Base-by-base conservation (phyloP, 768 basidiomycete species). In the Serpula lacrymans region DNA sequence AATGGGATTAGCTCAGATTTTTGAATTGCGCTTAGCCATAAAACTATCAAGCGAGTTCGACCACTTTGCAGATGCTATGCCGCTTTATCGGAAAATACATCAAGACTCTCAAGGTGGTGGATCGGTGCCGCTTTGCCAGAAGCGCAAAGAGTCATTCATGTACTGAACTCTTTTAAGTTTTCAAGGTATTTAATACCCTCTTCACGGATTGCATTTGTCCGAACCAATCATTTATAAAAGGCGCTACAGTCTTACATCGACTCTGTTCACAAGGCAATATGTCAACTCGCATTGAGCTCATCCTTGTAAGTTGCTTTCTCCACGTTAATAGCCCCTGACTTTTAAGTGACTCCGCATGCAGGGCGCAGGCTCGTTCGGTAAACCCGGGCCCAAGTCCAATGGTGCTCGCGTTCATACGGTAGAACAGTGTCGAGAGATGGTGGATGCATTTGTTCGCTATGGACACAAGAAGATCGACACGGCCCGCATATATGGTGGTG, bases 301-400 rank as follows among this genome's bases (percentile, higher is more conserved):
- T 48, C 22, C 35, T 48, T 36, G 53, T 53, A 18, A 13, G 48
- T 41, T 12, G 11, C 6, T 20, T 27, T 18, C 22, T 22, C 29
- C 18, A 9, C 29, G 20, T 18, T 6, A 23, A 28, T 6, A 1
- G 16, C 30, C 21, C 6, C 9, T 29, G 14, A 16, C 27, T 20
- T 21, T 16, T 39, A 13, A 33, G 42, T 36, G 27, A 7, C 16
- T 31, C n/a, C n/a, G n/a, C n/a, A n/a, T n/a, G n/a, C n/a, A 50
- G 51, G 54, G 45, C 12, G 33, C 55, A 17, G 46, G 29, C 27
- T 35, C 41, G 22, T 51, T 59, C 30, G 51, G 52, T 21, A 38
- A 34, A 18, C 23, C 25, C 12, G 48, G 36, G 12, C 31, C 42
- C 14, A 8, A 30, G 27, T 39, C 40, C 16, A 9, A 40, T 14